A percentile compares a stretch with the other conserved stretches of the same genome.
These are phyloP conservation scores for Russula abietina DNA, from an alignment of 768 basidiomycete genomes.

Conservation along the genomic window DNA sequence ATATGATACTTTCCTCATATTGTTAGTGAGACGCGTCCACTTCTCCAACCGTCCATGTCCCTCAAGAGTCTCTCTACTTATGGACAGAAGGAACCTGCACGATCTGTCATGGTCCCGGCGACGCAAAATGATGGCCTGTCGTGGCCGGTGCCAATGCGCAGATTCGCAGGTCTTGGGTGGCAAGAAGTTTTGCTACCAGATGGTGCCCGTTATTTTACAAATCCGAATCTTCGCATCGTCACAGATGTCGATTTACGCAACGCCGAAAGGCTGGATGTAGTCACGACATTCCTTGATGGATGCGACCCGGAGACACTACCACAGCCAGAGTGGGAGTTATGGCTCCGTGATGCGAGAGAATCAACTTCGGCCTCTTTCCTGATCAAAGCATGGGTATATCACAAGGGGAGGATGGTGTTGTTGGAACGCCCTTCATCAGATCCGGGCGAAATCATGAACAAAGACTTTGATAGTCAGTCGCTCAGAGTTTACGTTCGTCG, in stretches of 20 bases:
- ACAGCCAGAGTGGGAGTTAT: constrained; percentile 49
- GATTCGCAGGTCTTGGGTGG: constrained; percentile 57
- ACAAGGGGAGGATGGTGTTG: constrained; percentile 48
- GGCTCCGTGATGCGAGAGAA: constrained; percentile 47
- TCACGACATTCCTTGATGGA: constrained; percentile 42
- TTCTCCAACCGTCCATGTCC: constrained; percentile 37
- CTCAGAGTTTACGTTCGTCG: not conserved
- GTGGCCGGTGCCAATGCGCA: constrained; percentile 27
- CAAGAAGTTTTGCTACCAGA: constrained; percentile 72
- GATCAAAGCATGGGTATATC: constrained; percentile 59
- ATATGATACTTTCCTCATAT: constrained; percentile 2
- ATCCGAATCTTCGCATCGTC: constrained; percentile 53
- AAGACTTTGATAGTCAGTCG: constrained; percentile 41
- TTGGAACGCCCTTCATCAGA: constrained; percentile 38
- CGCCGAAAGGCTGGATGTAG: constrained; percentile 42
- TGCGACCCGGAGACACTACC: constrained; percentile 33
- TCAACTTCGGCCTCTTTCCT: constrained; percentile 34
- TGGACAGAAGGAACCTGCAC: constrained; percentile 18
- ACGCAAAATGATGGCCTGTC: constrained; percentile 24
- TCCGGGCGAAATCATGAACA: constrained; percentile 23
- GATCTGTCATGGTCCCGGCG: constrained; percentile 21
- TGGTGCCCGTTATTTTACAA: constrained; percentile 61
- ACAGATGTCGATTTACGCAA: constrained; percentile 65
- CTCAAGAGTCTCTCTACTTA: constrained; percentile 24
- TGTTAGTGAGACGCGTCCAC: constrained; percentile 48